Percentiles rank a stretch among this genome's conserved stretches.
Conservation (phyloP, 2,329 filamentous ascomycete species). For the Exophiala aquamarina region DNA sequence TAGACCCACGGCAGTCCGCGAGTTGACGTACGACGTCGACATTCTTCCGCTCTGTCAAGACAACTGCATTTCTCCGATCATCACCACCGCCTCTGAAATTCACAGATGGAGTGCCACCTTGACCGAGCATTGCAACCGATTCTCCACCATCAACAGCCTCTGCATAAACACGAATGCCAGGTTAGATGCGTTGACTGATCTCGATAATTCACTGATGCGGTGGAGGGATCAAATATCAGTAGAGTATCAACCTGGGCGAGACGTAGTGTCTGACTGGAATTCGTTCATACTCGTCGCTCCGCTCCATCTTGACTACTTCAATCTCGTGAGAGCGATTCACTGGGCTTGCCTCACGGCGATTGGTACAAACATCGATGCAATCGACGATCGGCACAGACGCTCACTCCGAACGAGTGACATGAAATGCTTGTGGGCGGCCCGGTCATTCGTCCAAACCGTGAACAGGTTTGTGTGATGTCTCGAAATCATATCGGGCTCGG, state of each 20-base stretch:
- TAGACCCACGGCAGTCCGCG: constrained; percentile 4
- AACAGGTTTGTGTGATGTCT: constrained; percentile 1
- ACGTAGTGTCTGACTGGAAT: not conserved
- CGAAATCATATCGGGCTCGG: not conserved
- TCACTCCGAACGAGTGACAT: not conserved
- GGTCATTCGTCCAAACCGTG: constrained; percentile 1
- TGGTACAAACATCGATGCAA: not conserved
- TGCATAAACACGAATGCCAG: not conserved
- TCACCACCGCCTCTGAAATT: not conserved
- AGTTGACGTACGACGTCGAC: constrained; percentile 2
- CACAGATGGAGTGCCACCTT: constrained; percentile 1
- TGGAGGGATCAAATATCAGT: constrained; percentile 1
- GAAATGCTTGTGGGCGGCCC: not conserved
- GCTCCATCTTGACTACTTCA: constrained; percentile 5
- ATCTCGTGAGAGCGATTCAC: not conserved
- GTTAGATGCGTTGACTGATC: not conserved
- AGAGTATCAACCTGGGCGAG: not conserved
- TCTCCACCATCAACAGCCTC: constrained; percentile 1
- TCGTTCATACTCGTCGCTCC: constrained; percentile 1
- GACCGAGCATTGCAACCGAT: constrained; percentile 2
- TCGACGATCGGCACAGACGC: not conserved
- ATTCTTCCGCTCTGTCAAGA: not conserved
- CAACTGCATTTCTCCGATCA: not conserved
- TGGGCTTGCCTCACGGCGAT: constrained; percentile 5
- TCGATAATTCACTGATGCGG: not conserved